Base-by-base conservation (phyloP, 2,329 filamentous ascomycete genomes). In the Arthrinium phaeospermum region DNA sequence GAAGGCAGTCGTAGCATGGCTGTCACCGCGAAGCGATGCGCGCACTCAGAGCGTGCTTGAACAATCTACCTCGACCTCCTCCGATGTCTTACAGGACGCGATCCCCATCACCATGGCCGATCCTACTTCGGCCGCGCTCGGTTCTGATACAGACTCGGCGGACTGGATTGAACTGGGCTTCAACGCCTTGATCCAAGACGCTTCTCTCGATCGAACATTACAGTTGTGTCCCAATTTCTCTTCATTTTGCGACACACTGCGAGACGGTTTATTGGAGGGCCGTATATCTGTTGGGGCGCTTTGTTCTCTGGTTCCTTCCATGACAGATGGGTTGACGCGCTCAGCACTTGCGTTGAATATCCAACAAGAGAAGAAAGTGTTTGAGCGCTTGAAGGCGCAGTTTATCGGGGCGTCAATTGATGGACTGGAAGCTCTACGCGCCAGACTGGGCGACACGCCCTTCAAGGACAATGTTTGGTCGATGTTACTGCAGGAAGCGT, bases 321-420 rank as follows among this genome's bases (percentile, higher is more conserved):
- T 70, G 30, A 12, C 68, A 4, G 47, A 41, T 37, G 37, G 47
- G 8, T 6, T 57, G 30, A 14, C 22, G 22, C 47, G 47, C n/a
- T 41, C 49, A 51, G 37, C 46, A 19, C 22, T 41, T n/a, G 47
- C n/a, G 14, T 16, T 70, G 30, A 22, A 51, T 41, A 41, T 44
- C 22, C 46, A 45, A 10, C 46, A 41, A 41, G 46, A 27, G 30
- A 12, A 30, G 22, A 27, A n/a, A 24, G 47, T 68, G 6, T 41
- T 71, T 45, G 71, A 75, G 24, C 68, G 71, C 44, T 22, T 73
- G 37, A 73, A 70, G 16, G 47, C 75, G 2, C 44, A 46, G 7
- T 27, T 78, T n/a, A 68, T 75, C 45, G 68, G 75, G 24, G 74
- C 77, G 14, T 79, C 78, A 4, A 76, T 78, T 51, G 49, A 72